Evolutionary conservation across 2,329 filamentous ascomycete genomes (phyloP), one percentile per base, ranked within the genome.

Genomic region (Teratosphaeria pseudoeucalypti): DNA sequence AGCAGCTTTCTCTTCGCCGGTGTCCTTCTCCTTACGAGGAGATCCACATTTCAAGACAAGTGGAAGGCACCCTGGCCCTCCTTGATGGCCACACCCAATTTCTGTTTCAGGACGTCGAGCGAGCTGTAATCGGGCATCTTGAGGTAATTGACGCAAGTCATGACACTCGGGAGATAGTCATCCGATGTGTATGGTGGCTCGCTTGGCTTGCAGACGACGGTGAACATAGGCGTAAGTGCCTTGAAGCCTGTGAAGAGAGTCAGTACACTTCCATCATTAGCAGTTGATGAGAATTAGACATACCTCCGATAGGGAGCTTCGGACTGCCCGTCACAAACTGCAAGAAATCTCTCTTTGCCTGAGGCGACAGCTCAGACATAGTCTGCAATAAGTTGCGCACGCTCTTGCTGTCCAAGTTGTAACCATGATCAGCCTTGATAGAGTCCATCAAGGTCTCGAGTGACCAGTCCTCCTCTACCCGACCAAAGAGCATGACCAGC

Each of bases 71-170:
- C 94, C 73, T 99, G 94, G 27, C 94, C 94, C 78, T 99, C 95
- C 74, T 85, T 89, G 72, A 96, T 95, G 29, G 94, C 95, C 64
- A 87, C 87, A 64, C 83, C 85, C 58, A 99, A 80, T 73, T 90
- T 89, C 72, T 87, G 83, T 70, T 82, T 86, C 75, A 99, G 85
- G 57, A 87, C 81, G 1, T 89, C 83, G 63, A 95, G 77, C 66
- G 79, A 85, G 65, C 86, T 92, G 76, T 99, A 99, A 75, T 99
- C 90, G 23, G 94, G 94, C 70, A 99, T 82, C 77, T 99, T 99
- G 69, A 99, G 84, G 73, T 99, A 99, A 75, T 99, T 99, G 75
- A 96, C 94, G 73, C 95, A 99, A 11, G 95, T 99, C 95, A 99
- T 99, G 73, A 99, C 95, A 72, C 92, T 97, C 12, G 95, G 94